Percentiles rank a stretch among this genome's conserved stretches.
Conservation (phyloP, 345 rosid genomes). For the Hibiscus mutabilis region DNA sequence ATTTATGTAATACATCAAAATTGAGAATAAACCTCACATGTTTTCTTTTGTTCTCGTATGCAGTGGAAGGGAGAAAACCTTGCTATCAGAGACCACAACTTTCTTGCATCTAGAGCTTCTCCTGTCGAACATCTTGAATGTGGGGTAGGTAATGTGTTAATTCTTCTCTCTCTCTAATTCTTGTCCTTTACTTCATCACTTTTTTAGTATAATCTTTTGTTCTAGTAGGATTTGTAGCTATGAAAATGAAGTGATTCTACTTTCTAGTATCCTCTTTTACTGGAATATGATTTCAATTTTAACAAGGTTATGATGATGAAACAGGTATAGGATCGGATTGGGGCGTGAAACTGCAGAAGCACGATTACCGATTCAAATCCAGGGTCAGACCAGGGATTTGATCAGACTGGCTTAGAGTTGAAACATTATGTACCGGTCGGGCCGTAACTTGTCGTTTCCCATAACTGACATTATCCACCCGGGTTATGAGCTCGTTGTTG, state of each 20-base stretch:
- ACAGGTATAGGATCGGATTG: background rate
- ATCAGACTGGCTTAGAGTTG: background rate
- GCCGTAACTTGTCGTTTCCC: constrained; percentile 49
- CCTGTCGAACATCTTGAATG: background rate
- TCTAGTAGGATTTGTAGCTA: background rate
- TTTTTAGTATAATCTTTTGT: background rate
- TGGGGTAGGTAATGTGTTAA: background rate
- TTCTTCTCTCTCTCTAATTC: background rate
- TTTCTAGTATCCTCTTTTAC: background rate
- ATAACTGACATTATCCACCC: constrained; percentile 71
- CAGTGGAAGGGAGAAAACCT: background rate
- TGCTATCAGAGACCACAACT: background rate
- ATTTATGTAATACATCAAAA: background rate
- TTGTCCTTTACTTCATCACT: background rate
- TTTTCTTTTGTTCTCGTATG: background rate
- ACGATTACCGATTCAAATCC: background rate
- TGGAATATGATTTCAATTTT: background rate
- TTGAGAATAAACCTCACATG: background rate
- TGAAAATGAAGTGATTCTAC: background rate
- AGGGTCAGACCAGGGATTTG: background rate
- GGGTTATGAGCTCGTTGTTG: constrained; percentile 60
- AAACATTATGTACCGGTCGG: background rate
- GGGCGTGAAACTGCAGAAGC: background rate
- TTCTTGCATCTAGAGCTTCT: background rate
- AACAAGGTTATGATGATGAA: background rate